phyloP scores from a whole-genome alignment of 371 early-diverging fungal species.

The Hamiltosporidium tvaerminnensis region DNA sequence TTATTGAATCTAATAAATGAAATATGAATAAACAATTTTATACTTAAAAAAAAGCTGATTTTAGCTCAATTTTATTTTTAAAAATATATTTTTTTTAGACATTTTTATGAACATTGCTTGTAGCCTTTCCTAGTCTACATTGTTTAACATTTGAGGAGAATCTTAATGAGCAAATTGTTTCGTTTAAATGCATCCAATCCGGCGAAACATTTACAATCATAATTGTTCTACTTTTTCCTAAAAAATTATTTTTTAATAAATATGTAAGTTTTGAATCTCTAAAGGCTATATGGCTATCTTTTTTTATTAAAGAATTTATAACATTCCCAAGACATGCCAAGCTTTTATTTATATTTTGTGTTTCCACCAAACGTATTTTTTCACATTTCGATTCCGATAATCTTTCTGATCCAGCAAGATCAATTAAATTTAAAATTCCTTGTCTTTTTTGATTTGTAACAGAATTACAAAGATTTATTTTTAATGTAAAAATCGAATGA shows the following conservation, averaged over 20 bases:
- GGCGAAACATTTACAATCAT: conserved; percentile 95
- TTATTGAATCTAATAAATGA: too few relatives aligned
- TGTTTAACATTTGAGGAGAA: conserved; percentile 75
- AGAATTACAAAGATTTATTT: conserved; percentile 60
- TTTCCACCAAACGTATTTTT: conserved; percentile 75
- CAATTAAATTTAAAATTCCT: conserved; percentile 75
- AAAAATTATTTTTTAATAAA: conserved; percentile 64
- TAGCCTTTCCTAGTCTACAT: not conserved
- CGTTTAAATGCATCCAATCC: conserved; percentile 58
- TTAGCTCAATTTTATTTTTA: not conserved
- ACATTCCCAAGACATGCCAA: conserved; percentile 77
- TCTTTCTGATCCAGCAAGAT: conserved; percentile 97
- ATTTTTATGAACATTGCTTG: not conserved
- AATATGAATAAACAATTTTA: too few relatives aligned
- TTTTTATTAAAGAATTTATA: conserved; percentile 66
- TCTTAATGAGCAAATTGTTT: conserved; percentile 74
- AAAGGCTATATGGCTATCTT: conserved; percentile 74
- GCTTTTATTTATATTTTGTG: conserved; percentile 86
- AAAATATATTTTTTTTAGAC: not conserved
- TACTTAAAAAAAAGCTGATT: too few relatives aligned
- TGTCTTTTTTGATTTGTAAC: conserved; percentile 58
- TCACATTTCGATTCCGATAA: conserved; percentile 66
- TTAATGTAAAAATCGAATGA: conserved; percentile 61
- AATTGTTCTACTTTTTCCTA: conserved; percentile 78
- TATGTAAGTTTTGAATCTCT: conserved; percentile 87